A percentile compares a stretch with the other conserved stretches of the same genome.
Evolutionary conservation across 2,329 filamentous ascomycete species (phyloP).

Genomic region (Phaeosphaeriaceae sp.): DNA sequence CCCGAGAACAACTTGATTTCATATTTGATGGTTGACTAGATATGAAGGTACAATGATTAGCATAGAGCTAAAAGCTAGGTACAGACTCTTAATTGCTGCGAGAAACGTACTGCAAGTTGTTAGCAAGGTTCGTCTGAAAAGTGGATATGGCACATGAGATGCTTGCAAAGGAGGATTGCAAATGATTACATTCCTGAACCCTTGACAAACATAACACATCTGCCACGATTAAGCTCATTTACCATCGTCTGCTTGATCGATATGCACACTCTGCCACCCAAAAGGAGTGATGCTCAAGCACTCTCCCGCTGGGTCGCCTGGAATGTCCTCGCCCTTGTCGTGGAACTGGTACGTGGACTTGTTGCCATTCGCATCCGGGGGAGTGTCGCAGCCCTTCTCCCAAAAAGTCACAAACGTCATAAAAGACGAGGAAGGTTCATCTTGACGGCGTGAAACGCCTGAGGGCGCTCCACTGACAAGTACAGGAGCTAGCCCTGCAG

Average conservation of each 20-base stretch:
- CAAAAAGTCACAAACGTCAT: neutral
- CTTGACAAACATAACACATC: neutral
- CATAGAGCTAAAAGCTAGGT: neutral
- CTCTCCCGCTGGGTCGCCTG: neutral
- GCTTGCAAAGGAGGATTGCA: neutral
- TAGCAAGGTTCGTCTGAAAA: neutral
- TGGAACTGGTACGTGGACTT: neutral
- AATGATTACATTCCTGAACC: neutral
- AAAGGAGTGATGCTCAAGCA: neutral
- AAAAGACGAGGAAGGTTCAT: neutral
- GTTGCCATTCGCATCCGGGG: neutral
- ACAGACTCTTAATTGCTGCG: neutral
- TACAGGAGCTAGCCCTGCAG: neutral
- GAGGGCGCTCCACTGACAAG: neutral
- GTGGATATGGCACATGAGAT: no score
- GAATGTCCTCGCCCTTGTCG: neutral
- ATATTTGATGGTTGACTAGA: neutral
- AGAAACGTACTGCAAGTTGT: neutral
- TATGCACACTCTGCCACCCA: neutral
- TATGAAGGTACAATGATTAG: neutral
- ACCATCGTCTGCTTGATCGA: neutral
- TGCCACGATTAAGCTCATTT: neutral
- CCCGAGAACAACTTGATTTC: neutral
- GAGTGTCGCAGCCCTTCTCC: neutral
- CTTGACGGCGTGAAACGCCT: neutral